Evolutionary conservation across 2,329 filamentous ascomycete genomes (phyloP).

Genomic region (Talaromyces marneffei): DNA sequence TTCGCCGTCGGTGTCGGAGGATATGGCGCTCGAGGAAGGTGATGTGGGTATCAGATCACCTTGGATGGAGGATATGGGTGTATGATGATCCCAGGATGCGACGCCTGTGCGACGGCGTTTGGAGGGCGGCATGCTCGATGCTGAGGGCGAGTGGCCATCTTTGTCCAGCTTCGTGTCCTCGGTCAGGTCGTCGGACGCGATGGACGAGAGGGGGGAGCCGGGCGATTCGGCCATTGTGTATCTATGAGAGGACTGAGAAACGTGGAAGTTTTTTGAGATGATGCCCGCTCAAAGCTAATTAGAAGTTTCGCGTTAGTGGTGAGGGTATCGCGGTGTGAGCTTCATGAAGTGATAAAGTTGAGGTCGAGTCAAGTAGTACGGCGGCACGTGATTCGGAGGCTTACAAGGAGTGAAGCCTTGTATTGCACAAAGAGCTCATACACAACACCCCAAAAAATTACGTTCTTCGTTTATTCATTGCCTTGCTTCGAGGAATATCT

Average conservation of each 20-base stretch:
- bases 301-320: not conserved
- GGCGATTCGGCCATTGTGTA: slow-evolving; percentile 51
- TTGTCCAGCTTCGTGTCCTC: slow-evolving; percentile 52
- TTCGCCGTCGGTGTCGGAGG: slow-evolving; percentile 83
- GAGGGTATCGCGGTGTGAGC: not conserved
- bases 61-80: slow-evolving; percentile 42
- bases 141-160: slow-evolving; percentile 41
- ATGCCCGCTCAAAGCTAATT: not conserved
- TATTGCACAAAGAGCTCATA: not conserved
- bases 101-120: slow-evolving; percentile 45
- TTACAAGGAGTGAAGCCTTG: slow-evolving; percentile 7
- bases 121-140: slow-evolving; percentile 40
- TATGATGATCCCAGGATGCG: slow-evolving; percentile 45
- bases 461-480: too few species aligned
- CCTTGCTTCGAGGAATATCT: too few species aligned
- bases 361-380: slow-evolving; percentile 5
- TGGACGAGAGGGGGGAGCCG: slow-evolving; percentile 59
- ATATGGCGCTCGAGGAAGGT: slow-evolving; percentile 63
- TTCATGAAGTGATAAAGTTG: not conserved
- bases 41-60: slow-evolving; percentile 38
- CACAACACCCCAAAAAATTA: not conserved
- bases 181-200: slow-evolving; percentile 58
- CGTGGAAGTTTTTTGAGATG: not conserved
- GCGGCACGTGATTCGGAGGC: slow-evolving; percentile 9
- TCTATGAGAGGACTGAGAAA: not conserved